phyloP scores from a whole-genome alignment of 2,329 filamentous ascomycete species.

The Triangularia verruculosa region DNA sequence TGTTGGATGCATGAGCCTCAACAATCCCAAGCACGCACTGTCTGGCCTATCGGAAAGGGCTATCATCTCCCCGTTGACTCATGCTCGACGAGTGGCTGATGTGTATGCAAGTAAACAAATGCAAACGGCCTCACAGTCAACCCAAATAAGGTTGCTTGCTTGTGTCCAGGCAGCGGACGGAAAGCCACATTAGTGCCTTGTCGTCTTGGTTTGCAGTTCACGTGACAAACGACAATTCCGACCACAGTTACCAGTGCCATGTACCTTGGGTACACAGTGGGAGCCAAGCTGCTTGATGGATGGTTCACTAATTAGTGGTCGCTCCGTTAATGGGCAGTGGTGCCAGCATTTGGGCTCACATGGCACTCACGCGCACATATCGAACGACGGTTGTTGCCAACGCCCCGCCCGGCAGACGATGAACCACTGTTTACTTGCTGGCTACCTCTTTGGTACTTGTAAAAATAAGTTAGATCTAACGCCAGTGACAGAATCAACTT shows the following conservation, averaged over 20 bases:
- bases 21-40: neutral
- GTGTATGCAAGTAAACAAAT: neutral
- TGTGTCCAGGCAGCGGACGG: neutral
- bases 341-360: neutral
- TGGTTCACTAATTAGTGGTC: too few relatives aligned
- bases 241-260: neutral
- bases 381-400: neutral
- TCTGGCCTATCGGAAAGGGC: neutral
- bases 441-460: neutral
- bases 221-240: slow-evolving; percentile 15
- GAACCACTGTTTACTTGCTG: neutral
- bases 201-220: slow-evolving; percentile 1
- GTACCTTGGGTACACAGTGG: neutral
- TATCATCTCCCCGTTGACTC: neutral
- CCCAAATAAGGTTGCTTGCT: slow-evolving; percentile 21
- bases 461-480: neutral
- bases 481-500: neutral
- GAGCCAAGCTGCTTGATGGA: neutral
- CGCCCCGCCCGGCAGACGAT: neutral
- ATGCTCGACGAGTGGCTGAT: neutral
- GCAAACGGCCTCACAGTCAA: slow-evolving; percentile 16
- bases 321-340: neutral
- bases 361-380: neutral
- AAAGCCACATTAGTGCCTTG: neutral
- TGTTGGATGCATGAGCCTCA: neutral